phyloP scores from a whole-genome alignment of 805 yeast genomes.

The Yamadazyma laniorum region DNA sequence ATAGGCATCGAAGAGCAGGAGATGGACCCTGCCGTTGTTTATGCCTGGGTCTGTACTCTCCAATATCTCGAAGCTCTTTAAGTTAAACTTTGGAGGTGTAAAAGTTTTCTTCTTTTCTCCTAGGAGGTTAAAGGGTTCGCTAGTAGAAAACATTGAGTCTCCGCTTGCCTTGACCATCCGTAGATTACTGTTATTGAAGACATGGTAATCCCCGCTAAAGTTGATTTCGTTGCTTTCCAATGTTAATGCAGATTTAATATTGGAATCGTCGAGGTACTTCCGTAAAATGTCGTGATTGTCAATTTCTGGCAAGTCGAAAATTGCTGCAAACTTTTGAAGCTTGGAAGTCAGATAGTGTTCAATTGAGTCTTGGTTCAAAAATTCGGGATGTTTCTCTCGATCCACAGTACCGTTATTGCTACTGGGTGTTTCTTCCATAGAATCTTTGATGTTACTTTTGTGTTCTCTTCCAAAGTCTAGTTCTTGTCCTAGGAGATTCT shows the following conservation, averaged over 20 bases:
- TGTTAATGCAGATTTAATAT: slow-evolving; percentile 20
- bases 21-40: slow-evolving; percentile 34
- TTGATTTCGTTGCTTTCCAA: slow-evolving; percentile 33
- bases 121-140: slow-evolving; percentile 13
- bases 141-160: slow-evolving; percentile 6
- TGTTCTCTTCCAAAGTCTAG: neutral
- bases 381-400: neutral
- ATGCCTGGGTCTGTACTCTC: slow-evolving; percentile 30
- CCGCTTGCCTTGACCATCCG: slow-evolving; percentile 16
- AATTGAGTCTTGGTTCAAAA: neutral
- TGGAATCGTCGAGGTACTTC: slow-evolving; percentile 7
- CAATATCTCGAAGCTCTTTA: slow-evolving; percentile 37
- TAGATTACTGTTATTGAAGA: slow-evolving; percentile 27
- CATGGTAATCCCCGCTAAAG: slow-evolving; percentile 31
- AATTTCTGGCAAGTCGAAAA: slow-evolving; percentile 11
- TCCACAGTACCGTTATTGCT: neutral
- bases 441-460: neutral
- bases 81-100: slow-evolving; percentile 19
- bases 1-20: slow-evolving; percentile 42
- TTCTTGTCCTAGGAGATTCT: slow-evolving; percentile 28
- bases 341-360: neutral
- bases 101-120: slow-evolving; percentile 7
- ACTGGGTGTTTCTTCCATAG: neutral
- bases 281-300: slow-evolving; percentile 7
- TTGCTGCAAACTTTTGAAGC: slow-evolving; percentile 3